Evolutionary conservation across 345 rosid species (phyloP).

Genomic region (Anacardium occidentale): DNA sequence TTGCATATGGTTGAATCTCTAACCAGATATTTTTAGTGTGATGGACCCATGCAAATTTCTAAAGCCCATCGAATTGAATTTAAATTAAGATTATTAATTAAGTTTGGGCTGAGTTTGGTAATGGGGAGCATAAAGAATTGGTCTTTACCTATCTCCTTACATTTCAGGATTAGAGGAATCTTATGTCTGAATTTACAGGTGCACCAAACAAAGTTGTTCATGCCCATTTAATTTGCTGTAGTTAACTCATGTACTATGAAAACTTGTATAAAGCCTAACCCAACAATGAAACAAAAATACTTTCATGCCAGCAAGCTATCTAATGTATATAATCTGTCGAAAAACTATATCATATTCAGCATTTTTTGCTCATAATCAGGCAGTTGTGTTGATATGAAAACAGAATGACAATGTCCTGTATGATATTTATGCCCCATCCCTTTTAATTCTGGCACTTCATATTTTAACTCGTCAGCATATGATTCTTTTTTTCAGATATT

Average conservation of each 20-base stretch:
- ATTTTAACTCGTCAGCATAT: constrained; percentile 7
- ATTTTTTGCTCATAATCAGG: neutral
- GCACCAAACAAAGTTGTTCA: neutral
- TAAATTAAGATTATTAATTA: too few species aligned
- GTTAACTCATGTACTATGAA: neutral
- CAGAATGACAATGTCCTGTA: too few species aligned
- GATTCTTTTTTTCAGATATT: constrained; percentile 56
- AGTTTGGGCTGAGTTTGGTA: neutral
- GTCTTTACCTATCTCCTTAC: neutral
- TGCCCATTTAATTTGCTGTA: neutral
- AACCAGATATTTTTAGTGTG: too few species aligned
- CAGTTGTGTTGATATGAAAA: too few species aligned
- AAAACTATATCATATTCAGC: neutral
- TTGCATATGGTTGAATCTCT: too few species aligned
- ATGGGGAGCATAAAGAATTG: neutral
- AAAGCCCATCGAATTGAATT: too few species aligned
- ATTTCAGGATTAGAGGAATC: neutral
- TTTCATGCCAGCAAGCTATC: neutral
- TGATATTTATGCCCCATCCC: too few species aligned
- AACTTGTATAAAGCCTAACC: neutral
- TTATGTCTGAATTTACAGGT: neutral
- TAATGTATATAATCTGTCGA: neutral
- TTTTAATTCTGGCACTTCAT: neutral
- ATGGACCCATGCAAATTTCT: too few species aligned
- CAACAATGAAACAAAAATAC: neutral